Base-by-base conservation (phyloP, 768 basidiomycete species). In the Kwoniella sp. region DNA sequence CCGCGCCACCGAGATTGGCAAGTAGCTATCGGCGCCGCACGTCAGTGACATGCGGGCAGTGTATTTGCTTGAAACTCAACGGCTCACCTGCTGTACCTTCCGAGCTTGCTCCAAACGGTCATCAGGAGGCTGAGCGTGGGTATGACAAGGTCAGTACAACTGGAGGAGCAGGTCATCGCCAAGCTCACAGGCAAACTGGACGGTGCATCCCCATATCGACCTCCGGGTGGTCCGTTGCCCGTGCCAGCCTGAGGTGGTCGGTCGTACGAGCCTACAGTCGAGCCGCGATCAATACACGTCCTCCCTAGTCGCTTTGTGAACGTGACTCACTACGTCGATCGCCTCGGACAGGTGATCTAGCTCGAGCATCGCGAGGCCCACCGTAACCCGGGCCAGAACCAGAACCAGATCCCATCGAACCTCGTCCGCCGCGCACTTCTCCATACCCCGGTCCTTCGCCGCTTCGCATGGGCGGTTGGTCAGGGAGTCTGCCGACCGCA, bases 31-130 rank as follows among this genome's bases (percentile, higher is more conserved):
- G n/a, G 19, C n/a, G 22, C 9, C 26, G 23, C 17, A 33, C 10
- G 31, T 50, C 26, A 50, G 49, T 14, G 19, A 23, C 11, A 37
- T n/a, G n/a, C n/a, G n/a, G n/a, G 25, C 12, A 14, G 10, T 25
- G 14, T 11, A 46, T 46, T 20, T 14, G 41, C 25, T 7, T 48
- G 22, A 27, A 1, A 36, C 6, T 39, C 14, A 36, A 3, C 29
- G 50, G 44, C 54, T 29, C 37, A 66, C 56, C 39, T 65, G 56
- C 42, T 72, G 70, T 5, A 72, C 68, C 48, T 68, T 68, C 3
- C 64, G 49, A 57, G 70, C 70, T 78, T 90, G 87, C 65, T 92
- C 89, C 17, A 92, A 77, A 11, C 89, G 85, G 43, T 90, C 88
- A 52, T 90, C 87, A 10, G 77, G 72, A 33, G 79, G 32, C 63